Base-by-base conservation (phyloP, 306 rosid genomes). In the Vigna angularis region DNA sequence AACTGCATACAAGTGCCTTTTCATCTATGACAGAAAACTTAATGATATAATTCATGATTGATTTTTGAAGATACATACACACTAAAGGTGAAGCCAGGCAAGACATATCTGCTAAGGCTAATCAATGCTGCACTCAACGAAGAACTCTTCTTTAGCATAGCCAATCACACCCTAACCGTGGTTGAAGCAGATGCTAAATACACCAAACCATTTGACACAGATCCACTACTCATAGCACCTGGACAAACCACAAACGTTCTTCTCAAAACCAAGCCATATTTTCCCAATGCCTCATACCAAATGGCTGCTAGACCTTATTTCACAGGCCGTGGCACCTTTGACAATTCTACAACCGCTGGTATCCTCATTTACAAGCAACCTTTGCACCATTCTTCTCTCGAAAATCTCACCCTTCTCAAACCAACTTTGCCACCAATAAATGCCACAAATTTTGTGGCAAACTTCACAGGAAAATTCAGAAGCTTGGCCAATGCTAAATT, bases 81-180 rank as follows among this genome's bases (percentile, higher is more conserved):
- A 82, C 78, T 93, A n/a, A 91, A 81, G 73, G 97, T 93, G 64
- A 87, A 86, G 86, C 80, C 93, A n/a, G 95, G 88, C 13, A 91
- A 91, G 72, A 91, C 93, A 9, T 93, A 93, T 74, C 84, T 87
- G 6, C 90, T 93, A 9, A 87, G 98, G 1, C 5, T 93, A 26
- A 86, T 93, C 90, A 93, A 93, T 55, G 98, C 95, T 79, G 98
- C 97, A 73, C 98, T 93, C 75, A 89, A 93, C 79, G 93, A 93
- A 20, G 98, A 93, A 65, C 93, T 93, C 11, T 93, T 91, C 85
- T 90, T 93, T 34, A 74, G 83, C 86, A 86, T 93, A 17, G 97
- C 97, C 59, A 87, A 88, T 69, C 98, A 93, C 79, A 80, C 75
- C 14, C 84, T 93, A 57, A 90, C 87, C 3, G 85, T 93, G 5